Evolutionary conservation across 352 stramenopile species (phyloP), one percentile per base, ranked within the genome.

Genomic region (Globisporangium abappressorium): DNA sequence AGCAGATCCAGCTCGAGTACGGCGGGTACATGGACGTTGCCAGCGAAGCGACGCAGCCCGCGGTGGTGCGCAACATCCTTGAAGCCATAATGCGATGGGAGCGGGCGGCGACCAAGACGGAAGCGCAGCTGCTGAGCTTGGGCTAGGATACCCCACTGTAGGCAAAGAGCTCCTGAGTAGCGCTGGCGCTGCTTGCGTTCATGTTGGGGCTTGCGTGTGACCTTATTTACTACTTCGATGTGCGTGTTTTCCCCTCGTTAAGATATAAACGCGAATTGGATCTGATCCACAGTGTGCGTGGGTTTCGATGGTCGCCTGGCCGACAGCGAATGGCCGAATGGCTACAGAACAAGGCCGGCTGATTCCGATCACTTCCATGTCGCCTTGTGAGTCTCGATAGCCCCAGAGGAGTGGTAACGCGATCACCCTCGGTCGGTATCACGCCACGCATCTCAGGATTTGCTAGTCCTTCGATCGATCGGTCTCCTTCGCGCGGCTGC

Each of bases 1-100:
- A 77, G 49, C 64, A 74, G 51, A 63, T 82, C 24, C 73, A 80
- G 53, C 64, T 82, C 15, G 76, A 82, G 62, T 74, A 80, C 68
- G 73, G 73, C 34, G 76, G 76, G 47, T 54, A 78, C 34, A 70
- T 69, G 20, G 70, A 73, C 58, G 73, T 82, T 24, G 68, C 57
- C 15, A 70, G 30, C 43, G 68, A 77, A 36, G 76, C 70, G 33
- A 60, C 71, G 9, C 68, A 70, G 30, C 68, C 66, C 43, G 73
- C 73, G 15, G 73, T 70, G 24, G 55, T 60, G 12, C 76, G 75
- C 64, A 77, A 77, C 63, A 75, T 76, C 49, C 73, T 71, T 30
- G 70, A 81, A 57, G 70, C 54, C 28, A 49, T 72, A 14, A 55
- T 72, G 41, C 64, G 70, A 11, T 70, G 58, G 62, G 64, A 75